phyloP scores from a whole-genome alignment of 2,329 filamentous ascomycete species.

The Cladorrhinum sp. region DNA sequence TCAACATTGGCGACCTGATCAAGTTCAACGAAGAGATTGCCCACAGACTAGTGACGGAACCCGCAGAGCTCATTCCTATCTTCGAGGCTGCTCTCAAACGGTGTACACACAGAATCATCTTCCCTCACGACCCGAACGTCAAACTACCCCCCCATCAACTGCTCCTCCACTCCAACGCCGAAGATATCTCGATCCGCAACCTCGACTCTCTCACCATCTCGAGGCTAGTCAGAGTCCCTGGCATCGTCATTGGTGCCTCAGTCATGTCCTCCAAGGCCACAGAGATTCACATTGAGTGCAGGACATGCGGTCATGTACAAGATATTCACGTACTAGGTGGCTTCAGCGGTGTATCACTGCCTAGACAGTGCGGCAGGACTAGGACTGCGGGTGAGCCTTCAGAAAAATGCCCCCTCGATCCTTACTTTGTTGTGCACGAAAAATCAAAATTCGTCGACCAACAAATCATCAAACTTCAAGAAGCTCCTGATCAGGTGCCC shows the following conservation, averaged over 20 bases:
- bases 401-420: slow-evolving; percentile 83
- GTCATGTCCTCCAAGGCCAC: slow-evolving; percentile 97
- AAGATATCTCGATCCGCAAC: slow-evolving; percentile 89
- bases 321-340: slow-evolving; percentile 74
- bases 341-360: slow-evolving; percentile 82
- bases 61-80: slow-evolving; percentile 86
- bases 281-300: slow-evolving; percentile 79
- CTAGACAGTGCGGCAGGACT: slow-evolving; percentile 68
- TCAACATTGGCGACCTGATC: slow-evolving; percentile 93
- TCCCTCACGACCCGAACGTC: slow-evolving; percentile 66
- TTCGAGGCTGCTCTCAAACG: slow-evolving; percentile 88
- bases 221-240: slow-evolving; percentile 91
- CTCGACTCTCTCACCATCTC: slow-evolving; percentile 91
- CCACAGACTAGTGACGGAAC: slow-evolving; percentile 83
- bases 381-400: slow-evolving; percentile 63
- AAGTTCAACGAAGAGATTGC: slow-evolving; percentile 95
- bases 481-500: slow-evolving; percentile 94
- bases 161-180: slow-evolving; percentile 86
- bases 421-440: slow-evolving; percentile 94
- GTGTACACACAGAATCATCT: slow-evolving; percentile 91
- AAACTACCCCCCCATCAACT: slow-evolving; percentile 87
- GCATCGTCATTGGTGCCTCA: slow-evolving; percentile 95
- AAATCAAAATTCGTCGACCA: slow-evolving; percentile 94
- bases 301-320: slow-evolving; percentile 73
- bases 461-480: slow-evolving; percentile 95